Conservation (phyloP, 2,329 filamentous ascomycete genomes). For the Pezicula neosporulosa region DNA sequence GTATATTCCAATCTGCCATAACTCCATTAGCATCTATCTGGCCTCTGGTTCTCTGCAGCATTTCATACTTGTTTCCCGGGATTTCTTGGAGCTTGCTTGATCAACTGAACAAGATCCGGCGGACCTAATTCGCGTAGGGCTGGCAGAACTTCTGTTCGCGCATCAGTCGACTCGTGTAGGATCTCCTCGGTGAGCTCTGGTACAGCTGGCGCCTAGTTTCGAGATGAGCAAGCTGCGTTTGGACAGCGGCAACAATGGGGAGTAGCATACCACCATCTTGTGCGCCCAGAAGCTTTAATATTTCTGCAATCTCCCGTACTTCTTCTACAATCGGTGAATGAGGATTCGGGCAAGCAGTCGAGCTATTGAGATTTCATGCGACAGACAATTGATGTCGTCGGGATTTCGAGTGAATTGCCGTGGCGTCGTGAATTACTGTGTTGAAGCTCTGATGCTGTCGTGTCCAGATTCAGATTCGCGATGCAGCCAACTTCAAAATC, state of each 20-base stretch:
- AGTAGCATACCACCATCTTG: neutral
- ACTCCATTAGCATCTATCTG: slow-evolving; percentile 7
- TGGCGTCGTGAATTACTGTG: neutral
- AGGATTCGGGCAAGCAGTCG: neutral
- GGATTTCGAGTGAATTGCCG: neutral
- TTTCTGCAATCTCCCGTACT: neutral
- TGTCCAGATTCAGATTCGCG: neutral
- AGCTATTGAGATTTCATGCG: neutral
- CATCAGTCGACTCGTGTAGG: slow-evolving; percentile 85
- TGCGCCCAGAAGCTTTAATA: neutral
- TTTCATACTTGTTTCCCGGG: slow-evolving; percentile 50
- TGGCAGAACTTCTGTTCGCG: slow-evolving; percentile 84
- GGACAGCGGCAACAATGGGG: neutral
- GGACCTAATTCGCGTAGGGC: slow-evolving; percentile 89
- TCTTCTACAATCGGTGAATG: neutral
- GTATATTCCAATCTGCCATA: slow-evolving; percentile 76
- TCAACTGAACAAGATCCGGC: slow-evolving; percentile 90
- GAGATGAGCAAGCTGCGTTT: neutral
- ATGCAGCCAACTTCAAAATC: neutral
- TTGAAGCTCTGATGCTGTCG: neutral
- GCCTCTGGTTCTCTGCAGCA: neutral
- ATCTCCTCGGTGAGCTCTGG: slow-evolving; percentile 92
- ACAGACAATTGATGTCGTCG: neutral
- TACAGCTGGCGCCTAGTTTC: slow-evolving; percentile 56
- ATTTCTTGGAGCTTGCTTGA: slow-evolving; percentile 67